Percentiles rank a stretch among this genome's conserved stretches.
Conservation (phyloP, 257 asterid genomes). For the Gentiana dahurica region DNA sequence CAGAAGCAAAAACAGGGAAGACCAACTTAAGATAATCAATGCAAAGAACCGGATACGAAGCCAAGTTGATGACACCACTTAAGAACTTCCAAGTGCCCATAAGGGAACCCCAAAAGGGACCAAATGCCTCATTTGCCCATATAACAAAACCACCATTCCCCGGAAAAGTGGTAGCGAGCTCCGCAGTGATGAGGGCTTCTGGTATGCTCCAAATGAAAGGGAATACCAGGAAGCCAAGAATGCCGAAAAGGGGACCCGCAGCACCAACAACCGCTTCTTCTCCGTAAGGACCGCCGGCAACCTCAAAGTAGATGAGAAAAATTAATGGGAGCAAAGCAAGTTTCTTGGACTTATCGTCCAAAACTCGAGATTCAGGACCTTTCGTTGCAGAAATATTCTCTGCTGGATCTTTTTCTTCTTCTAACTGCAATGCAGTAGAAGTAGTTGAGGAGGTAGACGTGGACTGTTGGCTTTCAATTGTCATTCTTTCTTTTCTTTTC, state of each 20-base stretch:
- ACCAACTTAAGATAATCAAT: slow-evolving; percentile 31
- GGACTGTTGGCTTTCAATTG: no score
- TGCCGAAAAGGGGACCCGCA: slow-evolving; percentile 44
- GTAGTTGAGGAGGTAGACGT: no score
- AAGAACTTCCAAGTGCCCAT: slow-evolving; percentile 55
- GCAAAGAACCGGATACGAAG: slow-evolving; percentile 40
- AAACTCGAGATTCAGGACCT: no score
- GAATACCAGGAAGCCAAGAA: slow-evolving; percentile 39
- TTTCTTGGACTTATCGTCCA: slow-evolving; percentile 18
- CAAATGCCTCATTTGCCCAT: slow-evolving; percentile 54
- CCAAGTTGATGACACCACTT: slow-evolving; percentile 41
- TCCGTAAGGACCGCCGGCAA: slow-evolving; percentile 51
- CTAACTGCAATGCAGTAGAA: no score
- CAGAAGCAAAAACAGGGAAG: slow-evolving; percentile 29
- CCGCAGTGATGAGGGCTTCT: slow-evolving; percentile 47
- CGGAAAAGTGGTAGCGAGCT: slow-evolving; percentile 49
- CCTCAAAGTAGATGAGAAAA: slow-evolving; percentile 46
- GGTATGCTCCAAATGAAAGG: slow-evolving; percentile 50
- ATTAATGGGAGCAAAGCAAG: slow-evolving; percentile 33
- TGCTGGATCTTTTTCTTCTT: no score
- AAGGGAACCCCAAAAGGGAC: slow-evolving; percentile 51
- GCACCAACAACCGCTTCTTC: slow-evolving; percentile 51
- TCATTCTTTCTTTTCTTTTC: no score
- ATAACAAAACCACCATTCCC: slow-evolving; percentile 57
- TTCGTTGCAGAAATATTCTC: no score